Evolutionary conservation across 139 green algal species (phyloP).

Genomic region (Pseudopediastrum boryanum): DNA sequence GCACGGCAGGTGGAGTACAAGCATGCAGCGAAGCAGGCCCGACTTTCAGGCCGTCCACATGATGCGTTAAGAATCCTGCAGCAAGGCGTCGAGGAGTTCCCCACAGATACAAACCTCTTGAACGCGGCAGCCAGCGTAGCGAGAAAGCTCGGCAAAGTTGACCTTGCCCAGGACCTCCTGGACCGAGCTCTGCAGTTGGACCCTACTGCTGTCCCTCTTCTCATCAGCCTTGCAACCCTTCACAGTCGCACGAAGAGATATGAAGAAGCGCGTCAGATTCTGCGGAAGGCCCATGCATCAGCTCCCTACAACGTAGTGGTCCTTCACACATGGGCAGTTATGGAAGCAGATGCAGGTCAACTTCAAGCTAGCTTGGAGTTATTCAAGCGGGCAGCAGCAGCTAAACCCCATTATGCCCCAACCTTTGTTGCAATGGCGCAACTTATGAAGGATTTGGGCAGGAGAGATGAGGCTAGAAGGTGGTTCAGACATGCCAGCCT

Average conservation of each 20-base stretch:
- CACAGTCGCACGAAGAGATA: background rate
- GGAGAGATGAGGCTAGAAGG: background rate
- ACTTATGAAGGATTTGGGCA: background rate
- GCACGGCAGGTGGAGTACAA: background rate
- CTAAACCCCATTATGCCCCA: slow-evolving; percentile 35
- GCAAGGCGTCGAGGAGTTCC: slow-evolving; percentile 29
- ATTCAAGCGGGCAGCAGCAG: slow-evolving; percentile 42
- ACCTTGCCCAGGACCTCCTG: slow-evolving; percentile 22
- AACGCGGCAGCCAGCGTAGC: slow-evolving; percentile 43
- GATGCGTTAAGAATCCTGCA: slow-evolving; percentile 17
- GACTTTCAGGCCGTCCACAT: slow-evolving; percentile 4
- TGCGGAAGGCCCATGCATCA: slow-evolving; percentile 1
- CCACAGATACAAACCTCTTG: slow-evolving; percentile 31
- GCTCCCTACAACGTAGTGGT: slow-evolving; percentile 37
- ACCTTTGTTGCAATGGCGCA: slow-evolving; percentile 11
- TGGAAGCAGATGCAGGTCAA: slow-evolving; percentile 53
- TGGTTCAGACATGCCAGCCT: slow-evolving; percentile 11
- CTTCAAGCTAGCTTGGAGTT: slow-evolving; percentile 37
- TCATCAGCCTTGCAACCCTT: slow-evolving; percentile 24
- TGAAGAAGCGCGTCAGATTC: slow-evolving; percentile 23
- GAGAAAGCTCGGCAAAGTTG: slow-evolving; percentile 21
- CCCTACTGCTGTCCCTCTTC: slow-evolving; percentile 36
- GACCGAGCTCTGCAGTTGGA: slow-evolving; percentile 14
- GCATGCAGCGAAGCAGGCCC: background rate
- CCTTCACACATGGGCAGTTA: slow-evolving; percentile 64